A percentile compares a stretch with the other conserved stretches of the same genome.
Evolutionary conservation across 352 stramenopile genomes (phyloP).

Genomic region (Phytophthora crassamura): DNA sequence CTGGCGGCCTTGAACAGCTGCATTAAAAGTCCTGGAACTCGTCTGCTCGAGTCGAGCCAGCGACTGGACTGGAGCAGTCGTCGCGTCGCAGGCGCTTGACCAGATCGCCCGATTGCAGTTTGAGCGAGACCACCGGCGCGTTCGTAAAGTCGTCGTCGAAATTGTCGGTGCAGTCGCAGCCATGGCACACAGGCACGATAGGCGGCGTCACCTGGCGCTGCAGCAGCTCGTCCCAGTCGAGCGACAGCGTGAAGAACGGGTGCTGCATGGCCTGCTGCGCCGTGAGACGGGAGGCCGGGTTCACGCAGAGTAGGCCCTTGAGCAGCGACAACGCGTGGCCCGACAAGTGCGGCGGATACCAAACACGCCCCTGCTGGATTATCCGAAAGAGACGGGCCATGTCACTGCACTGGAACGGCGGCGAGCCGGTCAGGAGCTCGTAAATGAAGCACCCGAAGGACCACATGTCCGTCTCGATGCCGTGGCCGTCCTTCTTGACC

Average conservation of each 20-base stretch:
- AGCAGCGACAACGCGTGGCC: constrained; percentile 51
- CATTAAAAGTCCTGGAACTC: constrained; percentile 46
- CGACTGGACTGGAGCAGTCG: constrained; percentile 32
- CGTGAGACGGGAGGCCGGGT: constrained; percentile 56
- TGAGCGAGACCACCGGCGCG: constrained; percentile 59
- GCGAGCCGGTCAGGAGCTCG: constrained; percentile 75
- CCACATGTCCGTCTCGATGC: constrained; percentile 87
- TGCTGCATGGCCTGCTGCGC: constrained; percentile 74
- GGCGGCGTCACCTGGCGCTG: constrained; percentile 68
- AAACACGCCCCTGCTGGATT: constrained; percentile 67
- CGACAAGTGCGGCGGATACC: constrained; percentile 73
- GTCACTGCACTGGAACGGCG: constrained; percentile 77
- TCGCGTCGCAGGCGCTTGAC: constrained; percentile 43
- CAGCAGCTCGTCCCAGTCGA: constrained; percentile 75
- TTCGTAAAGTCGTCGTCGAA: constrained; percentile 89
- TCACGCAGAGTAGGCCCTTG: constrained; percentile 58
- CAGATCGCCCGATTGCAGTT: constrained; percentile 39
- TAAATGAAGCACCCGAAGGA: constrained; percentile 89
- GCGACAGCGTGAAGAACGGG: constrained; percentile 66
- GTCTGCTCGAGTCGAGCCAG: constrained; percentile 17
- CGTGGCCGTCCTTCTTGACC: constrained; percentile 74
- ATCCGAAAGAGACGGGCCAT: constrained; percentile 66
- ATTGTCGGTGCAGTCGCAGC: constrained; percentile 77
- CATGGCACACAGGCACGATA: constrained; percentile 62
- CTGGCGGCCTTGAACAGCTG: constrained; percentile 13